A percentile compares a stretch with the other conserved stretches of the same genome.
These are phyloP conservation scores for Tagetes erecta DNA, from an alignment of 129 eudicot genomes.

Conservation along the genomic window DNA sequence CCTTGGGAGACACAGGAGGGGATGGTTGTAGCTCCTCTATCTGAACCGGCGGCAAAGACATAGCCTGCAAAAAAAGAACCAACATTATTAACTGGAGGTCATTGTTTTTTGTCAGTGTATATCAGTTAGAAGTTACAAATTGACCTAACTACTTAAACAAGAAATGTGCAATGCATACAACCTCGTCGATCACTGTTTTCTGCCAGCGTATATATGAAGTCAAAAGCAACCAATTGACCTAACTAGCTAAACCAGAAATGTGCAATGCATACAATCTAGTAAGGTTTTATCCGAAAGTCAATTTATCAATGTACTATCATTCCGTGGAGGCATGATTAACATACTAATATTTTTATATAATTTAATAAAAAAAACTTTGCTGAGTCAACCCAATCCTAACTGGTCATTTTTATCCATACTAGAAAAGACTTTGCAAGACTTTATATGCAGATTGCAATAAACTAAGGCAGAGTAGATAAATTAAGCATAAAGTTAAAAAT, in stretches of 20 bases:
- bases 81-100: not conserved
- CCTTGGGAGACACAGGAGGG: constrained; percentile 60
- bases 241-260: no score
- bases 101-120: not conserved
- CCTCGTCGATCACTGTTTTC: no score
- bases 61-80: constrained; percentile 46
- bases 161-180: no score
- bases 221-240: no score
- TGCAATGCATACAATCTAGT: no score
- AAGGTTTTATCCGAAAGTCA: not conserved
- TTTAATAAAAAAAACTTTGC: not conserved
- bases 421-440: not conserved
- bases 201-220: no score
- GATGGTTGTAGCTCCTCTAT: constrained; percentile 56
- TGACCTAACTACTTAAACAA: not conserved
- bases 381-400: not conserved
- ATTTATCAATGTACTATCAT: not conserved
- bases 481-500: not conserved
- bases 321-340: not conserved
- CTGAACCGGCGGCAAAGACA: constrained; percentile 54
- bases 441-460: constrained; percentile 23
- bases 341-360: not conserved
- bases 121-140: not conserved
- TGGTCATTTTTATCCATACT: not conserved
- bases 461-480: constrained; percentile 2